Evolutionary conservation across 2,329 filamentous ascomycete genomes (phyloP).

Genomic region (Exophiala sp.): DNA sequence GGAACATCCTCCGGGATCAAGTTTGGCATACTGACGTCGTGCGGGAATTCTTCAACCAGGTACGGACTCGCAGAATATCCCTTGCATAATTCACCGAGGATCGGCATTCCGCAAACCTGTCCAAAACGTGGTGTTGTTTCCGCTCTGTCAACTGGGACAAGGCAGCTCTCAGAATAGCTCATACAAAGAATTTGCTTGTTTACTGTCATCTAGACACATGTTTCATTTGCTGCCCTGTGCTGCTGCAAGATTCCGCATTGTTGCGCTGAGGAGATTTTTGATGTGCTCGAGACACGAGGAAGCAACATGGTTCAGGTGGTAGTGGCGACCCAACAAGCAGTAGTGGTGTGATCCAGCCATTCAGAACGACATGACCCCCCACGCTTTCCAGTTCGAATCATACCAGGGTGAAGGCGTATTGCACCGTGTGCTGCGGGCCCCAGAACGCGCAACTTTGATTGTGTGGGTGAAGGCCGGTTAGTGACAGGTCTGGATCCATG

Average conservation of each 20-base stretch:
- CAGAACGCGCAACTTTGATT: slow-evolving; percentile 14
- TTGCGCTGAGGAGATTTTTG: background rate
- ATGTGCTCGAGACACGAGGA: background rate
- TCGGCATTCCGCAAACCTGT: slow-evolving; percentile 11
- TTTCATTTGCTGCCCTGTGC: background rate
- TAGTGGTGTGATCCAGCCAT: slow-evolving; percentile 16
- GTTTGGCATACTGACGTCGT: slow-evolving; percentile 18
- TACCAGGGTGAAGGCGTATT: slow-evolving; percentile 5
- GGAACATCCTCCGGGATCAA: background rate
- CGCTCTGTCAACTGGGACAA: background rate
- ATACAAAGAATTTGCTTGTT: background rate
- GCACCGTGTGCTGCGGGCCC: slow-evolving; percentile 4
- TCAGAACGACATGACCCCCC: slow-evolving; percentile 16
- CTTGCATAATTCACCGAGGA: slow-evolving; percentile 1
- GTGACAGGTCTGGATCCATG: slow-evolving; percentile 5
- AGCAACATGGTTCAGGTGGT: background rate
- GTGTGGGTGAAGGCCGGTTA: slow-evolving; percentile 7
- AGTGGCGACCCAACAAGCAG: background rate
- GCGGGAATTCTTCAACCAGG: background rate
- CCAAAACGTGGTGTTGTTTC: slow-evolving; percentile 2
- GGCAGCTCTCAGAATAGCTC: background rate
- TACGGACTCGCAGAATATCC: slow-evolving; percentile 2
- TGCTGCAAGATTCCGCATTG: background rate
- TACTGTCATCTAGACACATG: background rate
- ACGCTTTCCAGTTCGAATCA: slow-evolving; percentile 11